These are phyloP conservation scores for Cladophialophora carrionii DNA, from an alignment of 2,329 filamentous ascomycete genomes.

Conservation along the genomic window DNA sequence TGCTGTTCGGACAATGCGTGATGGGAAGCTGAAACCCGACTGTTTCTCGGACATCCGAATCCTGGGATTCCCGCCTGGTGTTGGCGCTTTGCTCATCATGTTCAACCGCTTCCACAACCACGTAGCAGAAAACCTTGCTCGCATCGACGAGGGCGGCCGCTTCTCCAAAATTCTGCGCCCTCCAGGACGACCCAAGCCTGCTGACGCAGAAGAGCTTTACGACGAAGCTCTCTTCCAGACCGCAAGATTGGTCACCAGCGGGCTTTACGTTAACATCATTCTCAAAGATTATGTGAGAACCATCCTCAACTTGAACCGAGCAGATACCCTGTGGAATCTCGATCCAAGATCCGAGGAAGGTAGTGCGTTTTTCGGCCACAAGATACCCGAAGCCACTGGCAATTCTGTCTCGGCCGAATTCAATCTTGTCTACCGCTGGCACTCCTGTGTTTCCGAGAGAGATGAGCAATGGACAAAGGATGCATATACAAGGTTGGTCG, in stretches of 20 bases:
- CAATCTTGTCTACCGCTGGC: constrained; percentile 69
- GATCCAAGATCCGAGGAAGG: constrained; percentile 65
- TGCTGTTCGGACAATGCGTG: constrained; percentile 63
- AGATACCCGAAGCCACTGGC: constrained; percentile 60
- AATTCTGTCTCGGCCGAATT: constrained; percentile 72
- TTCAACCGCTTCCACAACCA: constrained; percentile 74
- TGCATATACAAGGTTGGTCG: constrained; percentile 55
- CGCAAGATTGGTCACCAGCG: constrained; percentile 58
- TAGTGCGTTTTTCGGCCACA: constrained; percentile 51
- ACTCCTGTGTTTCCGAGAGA: constrained; percentile 62
- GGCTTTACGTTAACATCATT: constrained; percentile 61
- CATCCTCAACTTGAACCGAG: constrained; percentile 63
- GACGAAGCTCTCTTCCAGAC: constrained; percentile 61
- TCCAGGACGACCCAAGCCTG: constrained; percentile 41
- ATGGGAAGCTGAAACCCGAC: constrained; percentile 72
- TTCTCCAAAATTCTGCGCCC: constrained; percentile 46
- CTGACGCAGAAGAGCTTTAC: constrained; percentile 48
- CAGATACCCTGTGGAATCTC: constrained; percentile 63
- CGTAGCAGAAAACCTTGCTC: constrained; percentile 62
- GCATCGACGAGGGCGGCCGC: constrained; percentile 68
- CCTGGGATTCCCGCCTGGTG: constrained; percentile 68
- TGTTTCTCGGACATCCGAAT: constrained; percentile 69
- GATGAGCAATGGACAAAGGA: constrained; percentile 66
- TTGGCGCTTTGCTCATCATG: constrained; percentile 69
- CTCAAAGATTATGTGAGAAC: constrained; percentile 64